These are phyloP conservation scores for Cladorrhinum samala DNA, from an alignment of 495 filamentous ascomycete genomes.

Conservation along the genomic window DNA sequence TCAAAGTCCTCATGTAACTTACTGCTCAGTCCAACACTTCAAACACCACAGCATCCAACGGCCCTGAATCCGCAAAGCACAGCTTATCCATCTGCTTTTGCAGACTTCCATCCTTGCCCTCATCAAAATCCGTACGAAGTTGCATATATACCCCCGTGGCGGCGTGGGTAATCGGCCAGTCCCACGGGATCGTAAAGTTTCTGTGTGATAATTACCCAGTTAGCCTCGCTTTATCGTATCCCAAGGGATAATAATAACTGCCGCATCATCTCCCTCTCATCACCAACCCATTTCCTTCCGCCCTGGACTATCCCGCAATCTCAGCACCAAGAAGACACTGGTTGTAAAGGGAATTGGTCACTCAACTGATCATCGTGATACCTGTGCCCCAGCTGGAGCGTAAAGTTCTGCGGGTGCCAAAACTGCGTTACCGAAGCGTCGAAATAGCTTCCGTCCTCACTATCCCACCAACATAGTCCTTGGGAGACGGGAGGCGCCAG, in stretches of 20 bases:
- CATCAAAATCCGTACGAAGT: conserved; percentile 2
- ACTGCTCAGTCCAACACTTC: conserved; percentile 10
- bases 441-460: conserved; percentile 16
- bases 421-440: conserved; percentile 22
- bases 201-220: conserved; percentile 5
- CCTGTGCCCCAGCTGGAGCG: conserved; percentile 24
- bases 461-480: conserved; percentile 17
- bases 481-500: conserved; percentile 17
- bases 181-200: conserved; percentile 22
- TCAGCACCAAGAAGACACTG: too few relatives aligned
- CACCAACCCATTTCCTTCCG: too few relatives aligned
- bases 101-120: too few relatives aligned
- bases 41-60: conserved; percentile 13
- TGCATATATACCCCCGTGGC: background rate
- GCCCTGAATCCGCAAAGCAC: conserved; percentile 5
- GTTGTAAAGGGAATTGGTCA: too few relatives aligned
- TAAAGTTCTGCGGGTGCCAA: conserved; percentile 24
- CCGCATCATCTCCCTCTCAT: background rate
- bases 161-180: conserved; percentile 21
- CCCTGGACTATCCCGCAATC: too few relatives aligned
- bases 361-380: conserved; percentile 30
- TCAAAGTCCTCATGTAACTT: background rate
- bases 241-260: too few relatives aligned
- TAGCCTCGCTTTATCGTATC: too few relatives aligned
- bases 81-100: conserved; percentile 4